Evolutionary conservation across 345 rosid genomes (phyloP), one percentile per base, ranked within the genome.

Genomic region (Brassica juncea): DNA sequence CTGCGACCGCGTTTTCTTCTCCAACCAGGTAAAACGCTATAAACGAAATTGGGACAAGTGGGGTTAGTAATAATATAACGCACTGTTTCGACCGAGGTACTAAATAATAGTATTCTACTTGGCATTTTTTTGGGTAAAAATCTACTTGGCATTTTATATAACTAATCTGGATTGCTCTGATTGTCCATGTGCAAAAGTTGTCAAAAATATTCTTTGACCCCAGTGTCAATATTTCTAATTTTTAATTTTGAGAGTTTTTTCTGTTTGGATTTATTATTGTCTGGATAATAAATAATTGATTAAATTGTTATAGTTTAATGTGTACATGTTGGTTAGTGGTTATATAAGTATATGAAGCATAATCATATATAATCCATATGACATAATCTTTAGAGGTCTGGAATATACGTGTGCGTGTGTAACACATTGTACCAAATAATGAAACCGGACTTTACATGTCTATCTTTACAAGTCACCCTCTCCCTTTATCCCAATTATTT

Each of bases 1-100:
- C 35, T 84, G 87, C 32, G 78, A 86, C 69, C 92, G 99, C 14
- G 87, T 90, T 15, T 94, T 92, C 90, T 94, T 94, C 82, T 88
- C 94, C 4, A 94, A 91, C 86, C 85, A 92, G 97, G 99, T 94
- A 88, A 77, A 47, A 49, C 61, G 59, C 44, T 64, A 2, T 5
- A 23, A 54, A 39, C 32, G 8, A 35, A 28, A 15, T 55, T 57
- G 28, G 0, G 73, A 78, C 73, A 57, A 72, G 37, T 66, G 34
- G 27, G 59, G 9, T 39, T 58, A 58, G 5, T 57, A 23, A 27
- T 42, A 11, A 44, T 21, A 21, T 57, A 16, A 59, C 21, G 58
- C 34, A 76, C 23, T 42, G 30, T 28, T 58, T 69, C 21, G 69
- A 60, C 80, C 16, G 28, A 54, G 9, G 49, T 32, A 21, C 6